phyloP scores from a whole-genome alignment of 495 filamentous ascomycete species.

The Oidiodendron maius region DNA sequence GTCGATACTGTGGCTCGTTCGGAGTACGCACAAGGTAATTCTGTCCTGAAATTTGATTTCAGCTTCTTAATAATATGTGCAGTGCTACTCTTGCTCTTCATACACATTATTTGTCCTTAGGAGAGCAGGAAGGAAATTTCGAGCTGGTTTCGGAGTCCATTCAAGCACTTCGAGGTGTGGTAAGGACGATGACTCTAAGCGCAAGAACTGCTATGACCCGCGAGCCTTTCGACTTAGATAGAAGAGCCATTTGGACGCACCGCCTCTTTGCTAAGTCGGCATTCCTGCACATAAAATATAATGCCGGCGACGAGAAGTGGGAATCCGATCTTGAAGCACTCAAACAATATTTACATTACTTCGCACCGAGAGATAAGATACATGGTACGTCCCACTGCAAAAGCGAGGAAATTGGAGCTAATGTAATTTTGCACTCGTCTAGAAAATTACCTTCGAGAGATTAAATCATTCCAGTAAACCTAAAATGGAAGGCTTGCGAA shows the following conservation, averaged over 20 bases:
- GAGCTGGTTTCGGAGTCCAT: neutral
- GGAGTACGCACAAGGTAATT: slow-evolving; percentile 6
- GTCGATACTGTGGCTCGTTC: slow-evolving; percentile 13
- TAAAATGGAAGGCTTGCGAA: too few species aligned
- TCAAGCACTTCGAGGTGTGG: neutral
- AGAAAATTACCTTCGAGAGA: slow-evolving; percentile 2
- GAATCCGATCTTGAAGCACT: slow-evolving; percentile 1
- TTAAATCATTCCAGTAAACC: too few species aligned
- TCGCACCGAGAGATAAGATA: slow-evolving; percentile 4
- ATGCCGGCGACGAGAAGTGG: slow-evolving; percentile 5
- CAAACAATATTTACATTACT: slow-evolving; percentile 6
- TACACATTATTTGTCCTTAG: neutral
- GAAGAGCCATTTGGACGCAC: slow-evolving; percentile 10
- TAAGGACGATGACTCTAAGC: neutral
- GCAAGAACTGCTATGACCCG: neutral
- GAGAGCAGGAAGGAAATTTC: neutral
- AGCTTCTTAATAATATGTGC: neutral
- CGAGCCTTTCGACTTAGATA: slow-evolving; percentile 4
- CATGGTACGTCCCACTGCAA: slow-evolving; percentile 1
- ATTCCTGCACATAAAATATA: slow-evolving; percentile 8
- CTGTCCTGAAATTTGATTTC: neutral
- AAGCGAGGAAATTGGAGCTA: neutral
- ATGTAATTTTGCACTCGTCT: neutral
- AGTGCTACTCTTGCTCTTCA: slow-evolving; percentile 3
- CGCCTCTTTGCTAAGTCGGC: neutral